phyloP scores from a whole-genome alignment of 2,329 filamentous ascomycete genomes.

The Fusarium sp. region DNA sequence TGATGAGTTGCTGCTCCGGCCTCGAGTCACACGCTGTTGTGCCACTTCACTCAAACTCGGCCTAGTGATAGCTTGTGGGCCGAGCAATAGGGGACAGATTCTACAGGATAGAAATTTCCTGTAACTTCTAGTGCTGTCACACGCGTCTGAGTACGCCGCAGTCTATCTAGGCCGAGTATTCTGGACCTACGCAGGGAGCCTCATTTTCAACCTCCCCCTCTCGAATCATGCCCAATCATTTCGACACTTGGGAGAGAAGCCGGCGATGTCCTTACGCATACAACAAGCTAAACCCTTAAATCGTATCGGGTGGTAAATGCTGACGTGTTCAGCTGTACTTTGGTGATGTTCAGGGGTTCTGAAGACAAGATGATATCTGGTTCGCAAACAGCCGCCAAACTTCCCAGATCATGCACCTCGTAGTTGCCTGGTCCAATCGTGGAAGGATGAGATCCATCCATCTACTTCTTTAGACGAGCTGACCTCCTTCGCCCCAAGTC shows the following conservation, averaged over 20 bases:
- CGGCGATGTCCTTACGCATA: neutral
- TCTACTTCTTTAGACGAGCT: slow-evolving; percentile 40
- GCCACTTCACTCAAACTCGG: too few species aligned
- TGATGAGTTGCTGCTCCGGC: neutral
- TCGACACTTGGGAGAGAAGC: neutral
- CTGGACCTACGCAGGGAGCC: neutral
- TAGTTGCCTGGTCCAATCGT: too few species aligned
- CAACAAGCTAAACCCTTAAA: neutral
- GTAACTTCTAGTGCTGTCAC: neutral
- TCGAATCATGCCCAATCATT: neutral
- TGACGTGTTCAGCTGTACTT: neutral
- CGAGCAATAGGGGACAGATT: too few species aligned
- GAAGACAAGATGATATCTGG: neutral
- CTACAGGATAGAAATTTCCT: too few species aligned
- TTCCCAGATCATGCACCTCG: neutral
- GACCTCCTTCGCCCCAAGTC: slow-evolving; percentile 44
- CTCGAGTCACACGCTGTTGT: neutral
- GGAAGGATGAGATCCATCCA: neutral
- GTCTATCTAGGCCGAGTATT: neutral
- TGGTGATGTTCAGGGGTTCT: neutral
- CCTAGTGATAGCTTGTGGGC: neutral
- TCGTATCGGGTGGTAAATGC: too few species aligned
- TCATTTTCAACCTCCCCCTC: neutral
- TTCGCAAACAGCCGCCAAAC: neutral
- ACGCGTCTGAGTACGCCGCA: neutral